Evolutionary conservation across 2,329 filamentous ascomycete genomes (phyloP).

Genomic region (Penicillium frequentans): DNA sequence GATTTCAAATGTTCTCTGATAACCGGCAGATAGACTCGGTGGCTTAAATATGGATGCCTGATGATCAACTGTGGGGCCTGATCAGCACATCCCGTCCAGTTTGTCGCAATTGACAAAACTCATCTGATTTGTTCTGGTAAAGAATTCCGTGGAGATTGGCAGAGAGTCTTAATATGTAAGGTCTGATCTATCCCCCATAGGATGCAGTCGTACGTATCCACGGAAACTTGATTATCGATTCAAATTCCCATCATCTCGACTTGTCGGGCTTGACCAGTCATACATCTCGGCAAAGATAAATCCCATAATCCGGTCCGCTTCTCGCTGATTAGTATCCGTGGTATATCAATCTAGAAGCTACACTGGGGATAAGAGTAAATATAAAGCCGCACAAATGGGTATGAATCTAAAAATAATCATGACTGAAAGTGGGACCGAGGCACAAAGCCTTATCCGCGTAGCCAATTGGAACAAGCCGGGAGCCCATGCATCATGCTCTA

Average conservation of each 20-base stretch:
- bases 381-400: not conserved
- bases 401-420: not conserved
- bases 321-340: too few species aligned
- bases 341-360: too few species aligned
- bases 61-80: not conserved
- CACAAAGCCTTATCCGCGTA: not conserved
- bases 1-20: not conserved
- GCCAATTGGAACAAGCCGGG: conserved; percentile 11
- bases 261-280: not conserved
- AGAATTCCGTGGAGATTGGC: not conserved
- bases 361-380: not conserved
- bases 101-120: not conserved
- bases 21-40: not conserved
- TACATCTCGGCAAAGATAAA: not conserved
- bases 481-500: conserved; percentile 3
- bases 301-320: not conserved
- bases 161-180: not conserved
- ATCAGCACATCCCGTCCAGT: not conserved
- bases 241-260: not conserved
- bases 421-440: not conserved
- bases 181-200: not conserved
- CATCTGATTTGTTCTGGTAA: not conserved
- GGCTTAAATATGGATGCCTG: not conserved
- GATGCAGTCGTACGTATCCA: too few species aligned
- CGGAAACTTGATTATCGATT: too few species aligned